Percentiles rank a stretch among this genome's conserved stretches.
phyloP scores from a whole-genome alignment of 306 rosid species.

The Cotoneaster glaucophyllus region DNA sequence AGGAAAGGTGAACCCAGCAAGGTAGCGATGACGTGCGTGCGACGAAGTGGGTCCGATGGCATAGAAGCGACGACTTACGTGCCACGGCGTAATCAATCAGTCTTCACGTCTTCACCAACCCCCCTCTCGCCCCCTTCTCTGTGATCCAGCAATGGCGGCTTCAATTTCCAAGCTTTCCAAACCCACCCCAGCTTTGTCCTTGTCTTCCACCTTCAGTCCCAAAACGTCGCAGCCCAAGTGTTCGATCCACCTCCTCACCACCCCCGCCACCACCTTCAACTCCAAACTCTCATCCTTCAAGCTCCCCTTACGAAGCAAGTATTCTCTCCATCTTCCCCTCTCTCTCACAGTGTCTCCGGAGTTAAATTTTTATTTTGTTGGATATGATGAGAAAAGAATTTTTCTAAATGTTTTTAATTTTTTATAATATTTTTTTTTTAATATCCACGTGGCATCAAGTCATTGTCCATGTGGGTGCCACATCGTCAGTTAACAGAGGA shows the following conservation, averaged over 20 bases:
- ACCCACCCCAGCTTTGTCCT: slow-evolving; percentile 27
- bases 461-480: too few species aligned
- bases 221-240: slow-evolving; percentile 36
- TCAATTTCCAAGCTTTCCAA: slow-evolving; percentile 51
- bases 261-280: slow-evolving; percentile 9
- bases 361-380: too few species aligned
- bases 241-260: slow-evolving; percentile 34
- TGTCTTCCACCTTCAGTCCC: slow-evolving; percentile 34
- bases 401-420: too few species aligned
- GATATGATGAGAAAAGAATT: too few species aligned
- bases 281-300: slow-evolving; percentile 33
- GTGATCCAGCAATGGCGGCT: slow-evolving; percentile 35
- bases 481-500: too few species aligned
- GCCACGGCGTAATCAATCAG: neutral
- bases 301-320: slow-evolving; percentile 28
- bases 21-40: too few species aligned
- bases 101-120: slow-evolving; percentile 7
- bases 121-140: neutral
- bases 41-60: too few species aligned
- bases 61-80: too few species aligned
- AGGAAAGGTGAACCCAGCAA: too few species aligned
- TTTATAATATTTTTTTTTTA: too few species aligned
- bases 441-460: too few species aligned
- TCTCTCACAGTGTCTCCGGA: too few species aligned
- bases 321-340: neutral